phyloP scores from a whole-genome alignment of 306 rosid genomes.

The Mimosa pudica region DNA sequence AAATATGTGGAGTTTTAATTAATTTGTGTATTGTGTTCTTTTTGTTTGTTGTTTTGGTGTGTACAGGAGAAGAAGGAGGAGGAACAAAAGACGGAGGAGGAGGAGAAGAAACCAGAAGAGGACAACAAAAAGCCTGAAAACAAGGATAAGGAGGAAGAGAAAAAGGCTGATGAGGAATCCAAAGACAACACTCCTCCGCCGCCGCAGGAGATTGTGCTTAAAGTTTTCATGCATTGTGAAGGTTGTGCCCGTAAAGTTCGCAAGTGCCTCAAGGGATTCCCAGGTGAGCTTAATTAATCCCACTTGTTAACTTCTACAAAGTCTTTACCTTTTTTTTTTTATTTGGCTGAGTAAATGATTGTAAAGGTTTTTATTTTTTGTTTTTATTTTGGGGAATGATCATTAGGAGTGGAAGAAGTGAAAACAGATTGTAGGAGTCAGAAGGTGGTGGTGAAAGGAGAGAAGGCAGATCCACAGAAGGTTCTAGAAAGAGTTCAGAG shows the following conservation, averaged over 20 bases:
- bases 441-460: conserved; percentile 79
- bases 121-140: conserved; percentile 31
- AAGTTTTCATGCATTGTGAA: conserved; percentile 95
- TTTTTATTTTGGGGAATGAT: neutral
- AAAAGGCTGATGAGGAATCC: conserved; percentile 27
- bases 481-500: conserved; percentile 77
- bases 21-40: neutral
- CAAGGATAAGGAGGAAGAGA: conserved; percentile 23
- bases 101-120: conserved; percentile 58
- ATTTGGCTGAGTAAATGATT: neutral
- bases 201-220: conserved; percentile 67
- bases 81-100: conserved; percentile 42
- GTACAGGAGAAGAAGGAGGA: conserved; percentile 65
- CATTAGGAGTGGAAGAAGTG: conserved; percentile 75
- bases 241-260: conserved; percentile 92
- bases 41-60: neutral
- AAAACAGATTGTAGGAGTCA: conserved; percentile 62
- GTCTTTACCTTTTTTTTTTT: neutral
- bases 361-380: neutral
- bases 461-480: conserved; percentile 75
- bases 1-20: neutral
- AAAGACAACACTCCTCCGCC: conserved; percentile 37
- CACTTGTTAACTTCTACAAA: neutral
- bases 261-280: conserved; percentile 69
- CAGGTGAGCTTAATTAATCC: conserved; percentile 43